phyloP scores from a whole-genome alignment of 345 rosid genomes.

The Schrenkiella parvula region DNA sequence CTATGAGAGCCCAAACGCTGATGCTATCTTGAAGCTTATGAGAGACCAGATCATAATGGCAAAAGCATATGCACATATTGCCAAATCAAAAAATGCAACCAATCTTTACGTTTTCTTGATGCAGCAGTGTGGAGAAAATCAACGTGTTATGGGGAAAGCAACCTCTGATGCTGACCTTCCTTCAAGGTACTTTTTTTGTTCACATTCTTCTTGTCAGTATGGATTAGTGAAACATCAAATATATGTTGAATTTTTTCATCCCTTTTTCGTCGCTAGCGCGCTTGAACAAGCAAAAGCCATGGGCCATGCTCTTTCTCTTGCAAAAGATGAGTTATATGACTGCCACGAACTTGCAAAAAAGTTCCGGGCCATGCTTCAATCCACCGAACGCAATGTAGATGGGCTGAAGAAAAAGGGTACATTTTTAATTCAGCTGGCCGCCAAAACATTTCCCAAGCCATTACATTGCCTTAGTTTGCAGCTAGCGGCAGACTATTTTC shows the following conservation, averaged over 20 bases:
- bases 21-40: slow-evolving; percentile 80
- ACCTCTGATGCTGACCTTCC: slow-evolving; percentile 77
- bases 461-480: slow-evolving; percentile 89
- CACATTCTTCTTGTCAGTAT: slow-evolving; percentile 18
- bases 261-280: slow-evolving; percentile 47
- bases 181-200: slow-evolving; percentile 48
- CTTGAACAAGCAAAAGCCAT: slow-evolving; percentile 84
- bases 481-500: slow-evolving; percentile 79
- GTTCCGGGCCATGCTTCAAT: slow-evolving; percentile 82
- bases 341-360: slow-evolving; percentile 71
- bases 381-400: slow-evolving; percentile 57
- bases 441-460: slow-evolving; percentile 85
- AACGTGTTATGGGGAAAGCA: slow-evolving; percentile 66
- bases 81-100: slow-evolving; percentile 62
- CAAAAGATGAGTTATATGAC: slow-evolving; percentile 78
- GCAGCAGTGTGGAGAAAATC: slow-evolving; percentile 59
- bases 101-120: slow-evolving; percentile 55
- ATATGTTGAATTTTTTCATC: neutral
- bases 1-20: slow-evolving; percentile 76
- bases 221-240: slow-evolving; percentile 2
- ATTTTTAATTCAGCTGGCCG: slow-evolving; percentile 92
- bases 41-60: slow-evolving; percentile 97
- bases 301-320: slow-evolving; percentile 80
- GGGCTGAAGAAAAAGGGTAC: slow-evolving; percentile 74
- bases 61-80: slow-evolving; percentile 86